Percentiles rank a stretch among this genome's conserved stretches.
Conservation (phyloP, 2,329 filamentous ascomycete genomes). For the Ilyonectria mors-panacis region DNA sequence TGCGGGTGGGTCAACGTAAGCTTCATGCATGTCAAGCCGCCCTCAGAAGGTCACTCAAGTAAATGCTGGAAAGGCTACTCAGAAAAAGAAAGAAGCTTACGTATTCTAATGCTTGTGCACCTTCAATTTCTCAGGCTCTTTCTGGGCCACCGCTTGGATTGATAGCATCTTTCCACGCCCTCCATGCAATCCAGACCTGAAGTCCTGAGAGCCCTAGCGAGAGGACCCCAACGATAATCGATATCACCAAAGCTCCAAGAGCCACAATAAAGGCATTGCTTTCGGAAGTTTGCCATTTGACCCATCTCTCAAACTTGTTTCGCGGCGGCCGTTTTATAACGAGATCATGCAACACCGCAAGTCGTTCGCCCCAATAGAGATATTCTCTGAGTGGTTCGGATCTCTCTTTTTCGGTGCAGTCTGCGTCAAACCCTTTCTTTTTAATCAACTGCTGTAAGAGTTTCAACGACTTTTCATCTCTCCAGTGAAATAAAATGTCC, state of each 20-base stretch:
- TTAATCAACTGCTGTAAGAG: not conserved
- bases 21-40: too few species aligned
- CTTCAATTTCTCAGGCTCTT: too few species aligned
- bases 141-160: too few species aligned
- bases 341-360: slow-evolving; percentile 17
- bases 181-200: slow-evolving; percentile 31
- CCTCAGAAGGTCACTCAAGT: too few species aligned
- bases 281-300: slow-evolving; percentile 29
- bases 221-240: slow-evolving; percentile 27
- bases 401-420: not conserved
- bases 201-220: slow-evolving; percentile 16
- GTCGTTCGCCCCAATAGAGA: slow-evolving; percentile 26
- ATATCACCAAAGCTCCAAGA: slow-evolving; percentile 23
- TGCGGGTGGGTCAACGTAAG: too few species aligned
- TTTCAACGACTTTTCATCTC: not conserved
- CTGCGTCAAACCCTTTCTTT: slow-evolving; percentile 2
- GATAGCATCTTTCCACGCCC: slow-evolving; percentile 14
- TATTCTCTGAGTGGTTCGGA: slow-evolving; percentile 9
- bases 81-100: too few species aligned
- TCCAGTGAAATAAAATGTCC: slow-evolving; percentile 1
- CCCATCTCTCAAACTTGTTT: slow-evolving; percentile 28
- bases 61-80: too few species aligned
- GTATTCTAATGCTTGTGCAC: too few species aligned
- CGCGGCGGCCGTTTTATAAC: slow-evolving; percentile 13
- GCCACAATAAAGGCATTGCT: slow-evolving; percentile 30